Evolutionary conservation across 352 stramenopile species (phyloP), one percentile per base, ranked within the genome.

Genomic region (Phytophthora constricta): DNA sequence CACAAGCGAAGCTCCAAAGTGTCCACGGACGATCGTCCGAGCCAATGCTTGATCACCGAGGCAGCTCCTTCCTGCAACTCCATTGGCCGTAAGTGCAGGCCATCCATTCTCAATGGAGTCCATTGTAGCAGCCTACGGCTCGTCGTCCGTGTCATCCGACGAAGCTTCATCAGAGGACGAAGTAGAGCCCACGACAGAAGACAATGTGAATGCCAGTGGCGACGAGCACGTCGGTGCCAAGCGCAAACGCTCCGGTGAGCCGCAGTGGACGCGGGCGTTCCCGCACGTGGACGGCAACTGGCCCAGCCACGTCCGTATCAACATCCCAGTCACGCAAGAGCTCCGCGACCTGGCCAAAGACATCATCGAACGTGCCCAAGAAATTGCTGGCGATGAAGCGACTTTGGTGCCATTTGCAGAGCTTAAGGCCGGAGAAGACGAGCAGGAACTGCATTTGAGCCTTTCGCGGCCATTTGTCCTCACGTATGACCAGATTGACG

Each of bases 271-370:
- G 47, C 80, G 87, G 60, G 65, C 71, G 20, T 93, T 95, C 52
- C 71, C 80, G 25, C 86, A 93, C 50, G 84, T 93, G 10, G 83
- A 90, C 45, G 87, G 86, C 52, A 91, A 95, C 53, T 95, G 87
- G 87, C 86, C 87, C 46, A 93, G 85, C 50, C 84, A 95, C 27
- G 75, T 95, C 34, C 72, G 75, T 34, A 77, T 93, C 33, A 43
- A 71, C 20, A 70, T 93, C n/a, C 25, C 53, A 41, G 45, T 79
- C 5, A 64, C 62, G 25, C 37, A 48, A 4, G 60, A 70, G 26
- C 49, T 90, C 13, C 68, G 51, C 14, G 33, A 62, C 13, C 31
- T 86, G 11, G 70, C 65, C 34, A 54, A 55, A 11, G 20, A 47
- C 4, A 28, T 75, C 39, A 79, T 91, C 34, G 39, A 74, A 5